These are phyloP conservation scores for Phytophthora macrochlamydospora DNA, from an alignment of 352 stramenopile species.

Conservation along the genomic window DNA sequence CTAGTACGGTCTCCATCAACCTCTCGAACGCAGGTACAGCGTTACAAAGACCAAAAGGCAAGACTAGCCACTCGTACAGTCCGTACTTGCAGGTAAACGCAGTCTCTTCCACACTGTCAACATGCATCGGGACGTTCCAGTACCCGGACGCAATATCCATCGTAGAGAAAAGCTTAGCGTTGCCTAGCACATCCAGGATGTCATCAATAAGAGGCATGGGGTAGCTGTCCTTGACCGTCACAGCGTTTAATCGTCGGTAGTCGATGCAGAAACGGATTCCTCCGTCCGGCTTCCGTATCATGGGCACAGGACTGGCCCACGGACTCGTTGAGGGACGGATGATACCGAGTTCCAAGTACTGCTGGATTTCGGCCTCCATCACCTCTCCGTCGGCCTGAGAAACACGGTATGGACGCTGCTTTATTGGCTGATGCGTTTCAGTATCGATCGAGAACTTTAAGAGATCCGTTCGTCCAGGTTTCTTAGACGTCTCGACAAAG, in stretches of 20 bases:
- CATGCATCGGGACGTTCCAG: constrained; percentile 4
- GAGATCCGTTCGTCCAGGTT: too few relatives aligned
- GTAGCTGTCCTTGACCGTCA: constrained; percentile 10
- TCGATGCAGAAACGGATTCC: too few relatives aligned
- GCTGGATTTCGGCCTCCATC: too few relatives aligned
- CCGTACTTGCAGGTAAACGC: constrained; percentile 9
- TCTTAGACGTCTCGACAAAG: background rate
- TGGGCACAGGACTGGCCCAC: too few relatives aligned
- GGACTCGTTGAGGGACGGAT: too few relatives aligned
- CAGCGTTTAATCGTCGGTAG: background rate
- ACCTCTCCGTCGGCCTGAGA: too few relatives aligned
- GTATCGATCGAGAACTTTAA: too few relatives aligned
- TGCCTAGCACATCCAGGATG: constrained; percentile 1
- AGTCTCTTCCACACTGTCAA: background rate
- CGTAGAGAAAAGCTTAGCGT: background rate
- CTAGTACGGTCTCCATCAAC: constrained; percentile 4
- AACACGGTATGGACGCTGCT: too few relatives aligned
- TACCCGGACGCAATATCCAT: constrained; percentile 1
- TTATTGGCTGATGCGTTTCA: too few relatives aligned
- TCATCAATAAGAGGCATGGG: constrained; percentile 3
- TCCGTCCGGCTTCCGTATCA: too few relatives aligned
- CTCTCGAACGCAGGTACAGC: constrained; percentile 2
- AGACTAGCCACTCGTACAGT: background rate
- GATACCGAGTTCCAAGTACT: too few relatives aligned
- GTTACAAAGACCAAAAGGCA: constrained; percentile 5